These are phyloP conservation scores for Vitis rupestris DNA, from an alignment of 164 flowering plant genomes.

Conservation along the genomic window DNA sequence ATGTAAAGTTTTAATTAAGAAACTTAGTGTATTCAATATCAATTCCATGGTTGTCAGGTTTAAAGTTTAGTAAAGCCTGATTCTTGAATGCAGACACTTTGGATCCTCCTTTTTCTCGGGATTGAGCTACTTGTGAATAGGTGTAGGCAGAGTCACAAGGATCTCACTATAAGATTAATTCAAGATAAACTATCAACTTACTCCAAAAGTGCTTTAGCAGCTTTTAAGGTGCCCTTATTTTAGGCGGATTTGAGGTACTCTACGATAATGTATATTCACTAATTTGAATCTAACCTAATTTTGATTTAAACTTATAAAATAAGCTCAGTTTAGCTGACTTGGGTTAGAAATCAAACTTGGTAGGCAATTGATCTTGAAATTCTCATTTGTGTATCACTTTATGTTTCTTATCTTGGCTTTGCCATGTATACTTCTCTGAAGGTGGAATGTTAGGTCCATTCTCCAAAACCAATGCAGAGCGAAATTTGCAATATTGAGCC, in stretches of 20 bases:
- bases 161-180: neutral
- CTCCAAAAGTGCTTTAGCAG: neutral
- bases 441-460: neutral
- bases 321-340: no score
- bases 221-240: constrained; percentile 3
- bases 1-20: neutral
- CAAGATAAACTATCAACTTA: neutral
- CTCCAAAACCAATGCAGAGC: neutral
- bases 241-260: neutral
- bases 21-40: neutral
- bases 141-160: neutral
- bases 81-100: neutral
- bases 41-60: neutral
- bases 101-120: neutral
- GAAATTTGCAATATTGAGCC: neutral
- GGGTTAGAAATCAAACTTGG: no score
- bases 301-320: no score
- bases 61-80: neutral
- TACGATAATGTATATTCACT: neutral
- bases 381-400: neutral
- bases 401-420: neutral
- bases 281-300: no score
- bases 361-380: neutral
- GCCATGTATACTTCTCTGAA: neutral
- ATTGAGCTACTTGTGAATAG: neutral